These are phyloP conservation scores for Cocos nucifera DNA, from an alignment of 176 grass and related monocot genomes.

Conservation along the genomic window DNA sequence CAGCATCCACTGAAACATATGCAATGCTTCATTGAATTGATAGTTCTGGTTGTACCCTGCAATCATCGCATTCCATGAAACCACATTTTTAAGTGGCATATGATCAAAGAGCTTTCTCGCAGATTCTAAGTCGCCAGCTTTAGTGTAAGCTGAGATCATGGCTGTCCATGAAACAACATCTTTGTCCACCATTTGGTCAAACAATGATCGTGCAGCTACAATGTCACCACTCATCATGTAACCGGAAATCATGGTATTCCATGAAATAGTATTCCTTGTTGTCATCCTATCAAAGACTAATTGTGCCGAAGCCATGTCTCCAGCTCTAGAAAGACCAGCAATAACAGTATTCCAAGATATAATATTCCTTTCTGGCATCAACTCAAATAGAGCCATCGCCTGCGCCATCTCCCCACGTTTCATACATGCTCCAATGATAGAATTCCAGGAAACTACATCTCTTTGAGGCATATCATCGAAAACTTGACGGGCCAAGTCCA, in stretches of 20 bases:
- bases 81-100: constrained; percentile 42
- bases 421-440: constrained; percentile 32
- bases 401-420: constrained; percentile 3
- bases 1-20: constrained; percentile 39
- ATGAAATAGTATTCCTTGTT: constrained; percentile 27
- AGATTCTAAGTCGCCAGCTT: constrained; percentile 27
- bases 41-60: constrained; percentile 42
- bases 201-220: constrained; percentile 7
- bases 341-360: constrained; percentile 51
- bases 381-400: constrained; percentile 34
- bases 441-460: constrained; percentile 60
- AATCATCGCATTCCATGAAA: constrained; percentile 27
- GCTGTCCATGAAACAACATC: constrained; percentile 29
- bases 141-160: constrained; percentile 38
- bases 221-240: constrained; percentile 15
- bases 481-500: constrained; percentile 14
- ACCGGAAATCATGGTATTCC: constrained; percentile 40
- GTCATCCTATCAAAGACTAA: constrained; percentile 33
- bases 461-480: constrained; percentile 37
- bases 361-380: constrained; percentile 36
- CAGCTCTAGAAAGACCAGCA: constrained; percentile 1
- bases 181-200: constrained; percentile 28
- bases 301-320: constrained; percentile 24
- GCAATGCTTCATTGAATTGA: constrained; percentile 29
- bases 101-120: constrained; percentile 27